phyloP scores from a whole-genome alignment of 495 filamentous ascomycete species.

The Amorphotheca resinae region DNA sequence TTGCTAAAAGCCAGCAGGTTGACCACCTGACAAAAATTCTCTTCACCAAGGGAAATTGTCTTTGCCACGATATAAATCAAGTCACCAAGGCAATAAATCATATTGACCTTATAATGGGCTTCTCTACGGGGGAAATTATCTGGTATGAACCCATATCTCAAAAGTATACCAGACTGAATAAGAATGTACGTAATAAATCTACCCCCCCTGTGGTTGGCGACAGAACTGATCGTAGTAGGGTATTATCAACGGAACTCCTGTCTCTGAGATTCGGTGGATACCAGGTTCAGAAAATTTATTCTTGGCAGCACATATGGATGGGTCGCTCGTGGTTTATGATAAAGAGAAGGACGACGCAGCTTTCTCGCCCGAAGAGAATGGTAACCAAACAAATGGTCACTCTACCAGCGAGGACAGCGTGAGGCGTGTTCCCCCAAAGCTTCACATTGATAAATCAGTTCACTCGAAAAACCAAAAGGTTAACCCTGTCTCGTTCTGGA shows the following conservation, averaged over 20 bases:
- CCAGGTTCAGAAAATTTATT: conserved; percentile 91
- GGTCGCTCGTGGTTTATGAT: conserved; percentile 89
- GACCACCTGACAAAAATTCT: conserved; percentile 90
- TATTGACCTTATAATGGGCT: conserved; percentile 88
- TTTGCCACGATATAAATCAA: conserved; percentile 88
- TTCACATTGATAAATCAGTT: conserved; percentile 72
- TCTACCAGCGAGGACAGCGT: conserved; percentile 11
- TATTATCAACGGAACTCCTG: conserved; percentile 69
- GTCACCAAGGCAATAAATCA: conserved; percentile 67
- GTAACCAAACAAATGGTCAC: conserved; percentile 26
- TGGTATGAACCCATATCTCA: conserved; percentile 98
- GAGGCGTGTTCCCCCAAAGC: conserved; percentile 16
- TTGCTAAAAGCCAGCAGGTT: conserved; percentile 26
- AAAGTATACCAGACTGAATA: conserved; percentile 91
- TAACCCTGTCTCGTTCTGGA: conserved; percentile 87
- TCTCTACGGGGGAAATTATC: conserved; percentile 89
- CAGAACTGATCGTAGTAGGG: conserved; percentile 37
- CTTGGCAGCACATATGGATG: conserved; percentile 85
- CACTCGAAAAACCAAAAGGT: conserved; percentile 85
- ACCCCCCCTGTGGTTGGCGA: neutral
- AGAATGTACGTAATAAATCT: conserved; percentile 49
- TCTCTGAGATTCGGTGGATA: conserved; percentile 84
- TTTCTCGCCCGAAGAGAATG: conserved; percentile 34
- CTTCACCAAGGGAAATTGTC: conserved; percentile 88
- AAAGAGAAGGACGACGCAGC: conserved; percentile 93